Base-by-base conservation (phyloP, 1,284 basidiomycete genomes). In the Lignosus rhinocerotis region DNA sequence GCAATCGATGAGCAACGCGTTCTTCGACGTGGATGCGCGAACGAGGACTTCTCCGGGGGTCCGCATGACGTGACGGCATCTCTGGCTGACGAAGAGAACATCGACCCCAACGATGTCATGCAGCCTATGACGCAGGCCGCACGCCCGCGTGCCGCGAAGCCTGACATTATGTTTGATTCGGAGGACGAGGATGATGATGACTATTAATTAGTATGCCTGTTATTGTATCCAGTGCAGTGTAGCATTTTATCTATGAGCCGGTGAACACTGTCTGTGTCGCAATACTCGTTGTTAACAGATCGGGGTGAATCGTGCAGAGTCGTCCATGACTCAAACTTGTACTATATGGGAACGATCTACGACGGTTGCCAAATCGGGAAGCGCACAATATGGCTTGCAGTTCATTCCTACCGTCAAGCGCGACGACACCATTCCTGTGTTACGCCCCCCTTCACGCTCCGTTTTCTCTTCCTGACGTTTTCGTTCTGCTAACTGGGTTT, bases 1-100 rank as follows among this genome's bases (percentile, higher is more conserved):
- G 64, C 69, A n/a, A 68, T 72, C 30, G 68, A 71, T 42, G 69
- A 72, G 34, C 71, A 72, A 39, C 60, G 64, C 21, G 54, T 41
- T 2, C 32, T 59, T n/a, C 57, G 67, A n/a, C 49, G 39, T 12
- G 21, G n/a, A 3, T 53, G 59, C 56, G 51, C 46, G 14, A 52
- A 47, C 25, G 56, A 59, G 36, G 51, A 50, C 9, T 10, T 11
- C 7, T 7, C 12, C 6, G 38, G 32, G 5, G 33, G n/a, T 6
- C 30, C 30, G 10, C 25, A 31, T 19, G 33, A 31, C 7, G 10
- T 17, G 8, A 36, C 25, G n/a, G 17, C 14, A 30, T 4, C 6
- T 41, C 21, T 30, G 11, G 17, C 58, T 3, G 65, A 61, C 3
- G 60, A 63, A 36, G 62, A 59, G 2, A 67, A 69, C 3, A 43